phyloP scores from a whole-genome alignment of 805 yeast genomes.

The Suhomyces vadensis region DNA sequence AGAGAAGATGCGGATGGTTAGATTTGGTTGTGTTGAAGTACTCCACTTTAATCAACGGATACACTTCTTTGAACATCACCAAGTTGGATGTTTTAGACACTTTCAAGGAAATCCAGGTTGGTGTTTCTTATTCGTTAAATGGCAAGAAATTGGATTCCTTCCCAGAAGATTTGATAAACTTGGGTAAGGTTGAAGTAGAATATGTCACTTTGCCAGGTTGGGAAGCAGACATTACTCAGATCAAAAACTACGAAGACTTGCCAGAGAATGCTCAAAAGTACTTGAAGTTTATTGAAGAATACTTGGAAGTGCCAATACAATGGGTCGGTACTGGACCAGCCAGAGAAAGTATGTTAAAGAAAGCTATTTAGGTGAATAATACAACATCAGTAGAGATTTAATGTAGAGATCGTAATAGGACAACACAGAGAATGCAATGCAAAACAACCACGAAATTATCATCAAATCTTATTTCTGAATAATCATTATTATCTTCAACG shows the following conservation, averaged over 20 bases:
- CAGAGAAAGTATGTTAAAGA: slow-evolving; percentile 86
- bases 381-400: background rate
- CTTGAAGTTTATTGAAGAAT: slow-evolving; percentile 82
- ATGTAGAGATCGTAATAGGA: background rate
- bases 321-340: slow-evolving; percentile 99
- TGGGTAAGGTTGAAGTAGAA: slow-evolving; percentile 89
- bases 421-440: background rate
- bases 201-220: slow-evolving; percentile 94
- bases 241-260: slow-evolving; percentile 69
- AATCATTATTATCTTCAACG: no score
- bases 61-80: slow-evolving; percentile 91
- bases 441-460: no score
- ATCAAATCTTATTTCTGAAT: no score
- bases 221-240: slow-evolving; percentile 77
- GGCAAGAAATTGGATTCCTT: slow-evolving; percentile 76
- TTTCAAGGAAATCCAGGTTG: slow-evolving; percentile 85
- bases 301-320: slow-evolving; percentile 76
- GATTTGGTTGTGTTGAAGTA: slow-evolving; percentile 93
- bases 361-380: slow-evolving; percentile 21
- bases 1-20: slow-evolving; percentile 99
- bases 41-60: slow-evolving; percentile 90
- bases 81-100: slow-evolving; percentile 93
- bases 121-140: slow-evolving; percentile 74
- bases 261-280: slow-evolving; percentile 88
- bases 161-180: slow-evolving; percentile 86